These are phyloP conservation scores for Rhizophora mangle DNA, from an alignment of 345 rosid genomes.

Conservation along the genomic window DNA sequence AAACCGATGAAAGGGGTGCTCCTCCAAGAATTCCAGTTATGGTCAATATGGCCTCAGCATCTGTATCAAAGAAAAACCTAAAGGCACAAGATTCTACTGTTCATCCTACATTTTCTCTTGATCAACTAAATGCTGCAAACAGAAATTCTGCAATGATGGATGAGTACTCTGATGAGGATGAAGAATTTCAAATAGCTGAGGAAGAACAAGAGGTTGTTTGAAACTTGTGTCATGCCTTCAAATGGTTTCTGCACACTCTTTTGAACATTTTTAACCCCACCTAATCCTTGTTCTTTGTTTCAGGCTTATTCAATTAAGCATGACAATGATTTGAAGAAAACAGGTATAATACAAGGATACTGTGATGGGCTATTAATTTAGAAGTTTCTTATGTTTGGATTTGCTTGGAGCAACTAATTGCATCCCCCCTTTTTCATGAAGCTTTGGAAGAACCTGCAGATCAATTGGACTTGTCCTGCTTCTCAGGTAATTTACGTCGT, in stretches of 20 bases:
- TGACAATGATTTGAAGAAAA: conserved; percentile 55
- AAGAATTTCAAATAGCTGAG: conserved; percentile 83
- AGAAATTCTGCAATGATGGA: conserved; percentile 76
- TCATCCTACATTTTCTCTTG: conserved; percentile 52
- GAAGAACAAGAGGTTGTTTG: conserved; percentile 77
- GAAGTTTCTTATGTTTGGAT: not conserved
- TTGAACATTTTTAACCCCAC: not conserved
- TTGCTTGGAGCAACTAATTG: conserved; percentile 9
- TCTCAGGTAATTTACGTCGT: conserved; percentile 74
- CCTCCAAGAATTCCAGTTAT: conserved; percentile 93
- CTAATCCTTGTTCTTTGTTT: conserved; percentile 1
- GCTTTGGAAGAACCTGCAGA: conserved; percentile 63
- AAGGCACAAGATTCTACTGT: conserved; percentile 46
- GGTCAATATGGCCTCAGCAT: conserved; percentile 91
- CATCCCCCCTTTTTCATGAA: conserved; percentile 26
- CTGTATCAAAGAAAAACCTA: conserved; percentile 46
- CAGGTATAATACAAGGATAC: conserved; percentile 43
- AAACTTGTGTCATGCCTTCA: conserved; percentile 6
- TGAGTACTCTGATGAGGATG: conserved; percentile 93
- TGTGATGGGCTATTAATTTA: conserved; percentile 3
- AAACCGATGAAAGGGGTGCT: conserved; percentile 90
- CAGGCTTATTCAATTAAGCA: conserved; percentile 51
- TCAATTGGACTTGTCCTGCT: conserved; percentile 76
- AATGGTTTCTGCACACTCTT: not conserved
- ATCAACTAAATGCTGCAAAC: conserved; percentile 58